Evolutionary conservation across 768 basidiomycete species (phyloP), one percentile per base, ranked within the genome.

Genomic region (Coprinopsis cinerea): DNA sequence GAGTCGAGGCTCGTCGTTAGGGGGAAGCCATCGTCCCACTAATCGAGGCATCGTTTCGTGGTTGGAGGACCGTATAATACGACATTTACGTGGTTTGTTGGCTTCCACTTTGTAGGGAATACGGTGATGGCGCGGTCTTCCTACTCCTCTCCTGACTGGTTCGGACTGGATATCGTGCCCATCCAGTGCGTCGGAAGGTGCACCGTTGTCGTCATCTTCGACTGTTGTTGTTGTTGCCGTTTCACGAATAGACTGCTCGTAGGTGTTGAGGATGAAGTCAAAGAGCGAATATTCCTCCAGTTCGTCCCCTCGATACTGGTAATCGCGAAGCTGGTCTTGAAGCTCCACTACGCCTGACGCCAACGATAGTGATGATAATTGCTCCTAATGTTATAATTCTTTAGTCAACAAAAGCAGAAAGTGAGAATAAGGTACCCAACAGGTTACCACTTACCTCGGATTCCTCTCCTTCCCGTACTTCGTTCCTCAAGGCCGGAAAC

Each of bases 31-130:
- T 0, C 43, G 56, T 0, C 73, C 74, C n/a, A 69, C 52, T 41
- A 74, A 57, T 22, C 63, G 56, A 0, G 67, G 67, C 2, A 74
- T 13, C 0, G 57, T 68, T n/a, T 70, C 67, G 49, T 72, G 72
- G 0, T 57, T 60, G 0, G 5, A 3, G 3, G 23, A 20, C 0
- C 64, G 52, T 0, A 62, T 30, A 1, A 72, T 51, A 0, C 65
- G 56, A 20, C 49, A 53, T 0, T 44, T 30, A 0, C 4, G 48
- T 0, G 41, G 25, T 49, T 56, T 47, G 43, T 35, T 27, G 15
- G 58, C 40, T 58, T 35, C 48, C 0, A 14, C n/a, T n/a, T n/a
- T n/a, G 49, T 72, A 71, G 1, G 35, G 47, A 0, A 58, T 37
- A 0, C 58, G 36, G 13, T 48, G 3, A 43, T 61, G 62, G 2